Evolutionary conservation across 2,329 filamentous ascomycete genomes (phyloP).

Genomic region (Basipetospora sp.): DNA sequence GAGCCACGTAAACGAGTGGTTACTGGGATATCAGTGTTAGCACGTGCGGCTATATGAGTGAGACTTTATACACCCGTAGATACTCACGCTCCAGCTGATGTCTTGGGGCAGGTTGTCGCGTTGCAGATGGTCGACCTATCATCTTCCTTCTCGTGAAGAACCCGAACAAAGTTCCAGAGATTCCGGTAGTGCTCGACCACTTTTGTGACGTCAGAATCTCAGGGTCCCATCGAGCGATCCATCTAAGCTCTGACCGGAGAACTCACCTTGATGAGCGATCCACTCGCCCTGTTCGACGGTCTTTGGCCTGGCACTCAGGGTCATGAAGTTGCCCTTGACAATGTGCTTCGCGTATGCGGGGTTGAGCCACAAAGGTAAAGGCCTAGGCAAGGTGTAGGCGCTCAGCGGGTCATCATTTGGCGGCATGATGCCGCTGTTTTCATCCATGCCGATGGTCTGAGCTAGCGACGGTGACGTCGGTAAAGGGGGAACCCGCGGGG

Average conservation of each 20-base stretch:
- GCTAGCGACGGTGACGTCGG: constrained; percentile 49
- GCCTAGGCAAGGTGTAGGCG: constrained; percentile 49
- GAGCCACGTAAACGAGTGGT: constrained; percentile 92
- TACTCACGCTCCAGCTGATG: constrained; percentile 84
- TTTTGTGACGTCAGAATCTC: constrained; percentile 22
- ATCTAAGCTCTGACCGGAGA: too few species aligned
- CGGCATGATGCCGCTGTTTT: constrained; percentile 33
- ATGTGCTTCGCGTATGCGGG: constrained; percentile 67
- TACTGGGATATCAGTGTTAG: constrained; percentile 28
- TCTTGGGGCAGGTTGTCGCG: constrained; percentile 66
- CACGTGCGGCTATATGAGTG: background rate
- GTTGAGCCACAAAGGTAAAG: constrained; percentile 60
- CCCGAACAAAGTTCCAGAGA: constrained; percentile 75
- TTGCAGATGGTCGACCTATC: constrained; percentile 72
- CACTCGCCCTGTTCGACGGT: constrained; percentile 90
- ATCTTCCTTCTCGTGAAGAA: constrained; percentile 74
- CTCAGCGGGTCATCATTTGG: constrained; percentile 41
- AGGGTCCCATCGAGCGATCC: too few species aligned
- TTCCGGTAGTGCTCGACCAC: constrained; percentile 88
- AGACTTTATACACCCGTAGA: background rate
- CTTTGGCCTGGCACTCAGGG: constrained; percentile 78
- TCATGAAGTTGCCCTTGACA: constrained; percentile 96
- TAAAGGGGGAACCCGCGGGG: constrained; percentile 42
- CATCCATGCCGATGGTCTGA: constrained; percentile 55
- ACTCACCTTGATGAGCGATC: constrained; percentile 77